Base-by-base conservation (phyloP, 257 asterid genomes). In the Salvia hispanica region DNA sequence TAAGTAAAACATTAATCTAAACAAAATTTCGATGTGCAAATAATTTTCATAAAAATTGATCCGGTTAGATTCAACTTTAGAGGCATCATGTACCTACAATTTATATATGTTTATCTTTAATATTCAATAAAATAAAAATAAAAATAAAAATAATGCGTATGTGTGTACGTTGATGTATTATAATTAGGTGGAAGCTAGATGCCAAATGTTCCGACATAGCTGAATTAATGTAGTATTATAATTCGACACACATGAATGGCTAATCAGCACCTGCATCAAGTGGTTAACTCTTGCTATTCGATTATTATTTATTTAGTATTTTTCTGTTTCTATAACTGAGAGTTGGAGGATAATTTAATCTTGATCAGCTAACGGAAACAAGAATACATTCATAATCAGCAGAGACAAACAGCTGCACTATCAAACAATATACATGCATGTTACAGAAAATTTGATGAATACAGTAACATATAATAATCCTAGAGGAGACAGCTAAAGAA, bases 191-290 rank as follows among this genome's bases (percentile, higher is more conserved):
- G 61, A 48, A 78, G 84, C 55, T 62, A 62, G 55, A 72, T 81
- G 83, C 74, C 79, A 74, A 74, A 77, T 81, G 78, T 48, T 81
- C 83, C 83, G 85, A 87, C 88, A 78, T 6, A 67, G 69, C 60
- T 61, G 51, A 50, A 56, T 33, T 56, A 56, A 72, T 82, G 72
- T 56, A 64, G 72, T 59, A 64, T 47, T 74, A 46, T 28, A 59
- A 66, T 72, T 46, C 25, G 9, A 6, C 21, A 31, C 61, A 31
- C 43, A 54, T 25, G 56, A 67, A 62, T 67, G 68, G 58, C 46
- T 74, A 53, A 65, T 42, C 28, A 66, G 39, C 66, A 71, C 69
- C 69, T 64, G 40, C 40, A 53, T 63, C 60, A 4, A 39, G 60
- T 51, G 43, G 61, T n/a, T n/a, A 47, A 63, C 62, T 64, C 76